Conservation (phyloP, 129 eudicot species). For the Deinandra increscens region DNA sequence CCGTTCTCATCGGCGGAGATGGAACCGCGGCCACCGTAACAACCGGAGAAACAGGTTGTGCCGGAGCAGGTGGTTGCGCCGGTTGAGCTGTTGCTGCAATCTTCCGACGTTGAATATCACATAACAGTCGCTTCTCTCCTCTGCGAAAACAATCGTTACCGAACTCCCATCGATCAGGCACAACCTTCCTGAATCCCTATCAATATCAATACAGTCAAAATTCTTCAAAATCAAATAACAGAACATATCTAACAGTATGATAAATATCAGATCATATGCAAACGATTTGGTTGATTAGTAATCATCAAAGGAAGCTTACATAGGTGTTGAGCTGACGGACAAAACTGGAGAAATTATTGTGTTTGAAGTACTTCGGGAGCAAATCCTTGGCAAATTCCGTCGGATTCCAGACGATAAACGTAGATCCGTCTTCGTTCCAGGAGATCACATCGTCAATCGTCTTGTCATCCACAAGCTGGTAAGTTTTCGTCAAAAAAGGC, state of each 20-base stretch:
- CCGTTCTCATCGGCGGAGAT: conserved; percentile 33
- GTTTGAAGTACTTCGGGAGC: conserved; percentile 87
- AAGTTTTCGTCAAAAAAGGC: conserved; percentile 86
- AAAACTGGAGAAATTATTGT: conserved; percentile 91
- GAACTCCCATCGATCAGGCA: conserved; percentile 97
- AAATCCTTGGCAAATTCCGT: conserved; percentile 86
- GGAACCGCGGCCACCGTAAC: conserved; percentile 23
- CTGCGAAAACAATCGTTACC: conserved; percentile 69
- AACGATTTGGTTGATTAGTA: no score
- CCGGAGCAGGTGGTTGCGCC: conserved; percentile 9
- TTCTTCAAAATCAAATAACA: background rate
- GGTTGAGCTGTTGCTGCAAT: conserved; percentile 24
- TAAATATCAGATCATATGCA: background rate
- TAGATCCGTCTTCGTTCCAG: conserved; percentile 98
- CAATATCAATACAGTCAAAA: conserved; percentile 4
- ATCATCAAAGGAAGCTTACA: conserved; percentile 40
- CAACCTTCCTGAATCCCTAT: conserved; percentile 91
- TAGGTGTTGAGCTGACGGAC: conserved; percentile 96
- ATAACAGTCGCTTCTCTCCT: conserved; percentile 67
- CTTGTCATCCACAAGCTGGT: conserved; percentile 78
- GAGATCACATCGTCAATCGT: conserved; percentile 74
- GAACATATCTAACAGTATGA: background rate
- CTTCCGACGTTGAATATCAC: conserved; percentile 92
- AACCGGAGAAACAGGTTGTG: conserved; percentile 19
- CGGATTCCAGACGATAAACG: conserved; percentile 91